Evolutionary conservation across 371 early-diverging fungal species (phyloP), one percentile per base, ranked within the genome.

Genomic region (Actinomucor elegans): DNA sequence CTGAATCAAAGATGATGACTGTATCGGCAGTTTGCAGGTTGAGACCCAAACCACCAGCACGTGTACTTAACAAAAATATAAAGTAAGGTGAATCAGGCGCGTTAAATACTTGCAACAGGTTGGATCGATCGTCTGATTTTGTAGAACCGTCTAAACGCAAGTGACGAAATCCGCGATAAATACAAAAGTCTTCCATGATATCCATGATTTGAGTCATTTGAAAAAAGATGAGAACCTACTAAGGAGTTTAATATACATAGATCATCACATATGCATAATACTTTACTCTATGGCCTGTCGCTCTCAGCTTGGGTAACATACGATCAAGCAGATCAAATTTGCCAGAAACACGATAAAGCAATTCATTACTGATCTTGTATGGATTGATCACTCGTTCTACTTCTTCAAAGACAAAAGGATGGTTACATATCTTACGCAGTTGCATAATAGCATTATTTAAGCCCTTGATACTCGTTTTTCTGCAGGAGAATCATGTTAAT

Each of bases 21-120:
- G 99, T 99, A 73, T 99, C 99, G 6, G 99, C 99, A 11, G 99
- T 92, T 66, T 98, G 99, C 66, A 99, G 74, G 75, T 99, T 99
- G 31, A 99, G 84, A 57, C 99, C 99, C 47, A 98, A 79, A 27
- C 99, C 99, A 67, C 99, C 99, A 36, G 99, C 99, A 36, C 99
- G 81, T 2, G 99, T 99, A 76, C 94, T 94, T 33, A 99, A 82
- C 52, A 99, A 64, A 66, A 99, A 99, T 11, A 97, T 88, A 70
- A 92, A 89, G 57, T 87, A 91, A 0, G 86, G 88, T 15, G 94
- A 91, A 61, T 91, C 87, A 36, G 84, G 83, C 4, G 81, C 80
- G 61, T 95, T 97, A 70, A 97, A 99, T 26, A 67, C 45, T 50
- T 90, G 85, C 29, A 99, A 84, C 60, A 94, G 64, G 10, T 73